These are phyloP conservation scores for Neofusicoccum cordaticola DNA, from an alignment of 2,329 filamentous ascomycete species.

Conservation along the genomic window DNA sequence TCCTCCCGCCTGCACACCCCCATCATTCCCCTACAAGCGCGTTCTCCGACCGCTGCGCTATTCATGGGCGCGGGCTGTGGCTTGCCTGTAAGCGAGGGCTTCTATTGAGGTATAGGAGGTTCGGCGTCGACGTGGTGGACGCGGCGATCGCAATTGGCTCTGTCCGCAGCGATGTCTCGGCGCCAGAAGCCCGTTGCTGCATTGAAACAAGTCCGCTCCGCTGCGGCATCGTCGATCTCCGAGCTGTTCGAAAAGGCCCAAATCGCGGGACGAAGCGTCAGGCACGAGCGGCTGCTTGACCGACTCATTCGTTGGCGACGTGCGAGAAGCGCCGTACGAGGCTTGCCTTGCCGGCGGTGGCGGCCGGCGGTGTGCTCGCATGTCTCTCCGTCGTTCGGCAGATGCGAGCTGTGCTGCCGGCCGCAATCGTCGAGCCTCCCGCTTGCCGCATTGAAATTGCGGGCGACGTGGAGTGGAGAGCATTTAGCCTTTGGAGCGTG, in stretches of 20 bases:
- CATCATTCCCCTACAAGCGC: not conserved
- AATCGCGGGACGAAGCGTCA: not conserved
- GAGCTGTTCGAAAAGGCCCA: not conserved
- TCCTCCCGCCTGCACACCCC: not conserved
- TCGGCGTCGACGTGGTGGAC: not conserved
- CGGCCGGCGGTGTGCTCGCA: not conserved
- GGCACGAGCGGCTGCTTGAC: not conserved
- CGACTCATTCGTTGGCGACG: not conserved
- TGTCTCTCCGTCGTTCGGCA: not conserved
- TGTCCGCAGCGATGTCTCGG: not conserved
- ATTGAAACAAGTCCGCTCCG: not conserved
- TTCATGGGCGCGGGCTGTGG: not conserved
- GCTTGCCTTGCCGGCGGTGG: not conserved
- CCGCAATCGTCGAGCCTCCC: no score
- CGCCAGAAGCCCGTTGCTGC: not conserved
- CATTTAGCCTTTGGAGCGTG: not conserved
- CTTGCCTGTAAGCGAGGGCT: not conserved
- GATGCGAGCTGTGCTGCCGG: not conserved
- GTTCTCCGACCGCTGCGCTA: not conserved
- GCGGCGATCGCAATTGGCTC: not conserved
- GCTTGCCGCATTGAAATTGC: not conserved
- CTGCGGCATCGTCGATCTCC: not conserved
- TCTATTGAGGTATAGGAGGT: not conserved
- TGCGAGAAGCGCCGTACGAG: not conserved
- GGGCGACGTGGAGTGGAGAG: not conserved